These are phyloP conservation scores for Backusella morwellensis DNA, from an alignment of 192 early-diverging fungal genomes.

Conservation along the genomic window DNA sequence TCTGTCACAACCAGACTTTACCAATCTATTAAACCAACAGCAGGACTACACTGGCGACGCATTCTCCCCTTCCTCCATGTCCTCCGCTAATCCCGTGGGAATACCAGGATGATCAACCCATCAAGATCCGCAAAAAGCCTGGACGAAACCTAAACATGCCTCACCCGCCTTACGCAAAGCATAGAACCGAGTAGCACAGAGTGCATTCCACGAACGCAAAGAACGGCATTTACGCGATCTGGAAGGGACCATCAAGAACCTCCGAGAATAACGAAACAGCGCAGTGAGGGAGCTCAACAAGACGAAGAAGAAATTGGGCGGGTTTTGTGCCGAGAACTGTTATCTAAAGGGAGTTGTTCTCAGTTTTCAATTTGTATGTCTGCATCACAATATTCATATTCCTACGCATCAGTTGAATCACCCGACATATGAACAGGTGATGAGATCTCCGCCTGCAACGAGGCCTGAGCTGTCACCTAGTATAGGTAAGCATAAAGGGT, in stretches of 20 bases:
- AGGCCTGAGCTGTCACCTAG: neutral
- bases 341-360: constrained; percentile 48
- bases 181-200: constrained; percentile 87
- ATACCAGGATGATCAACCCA: constrained; percentile 27
- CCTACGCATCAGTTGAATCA: constrained; percentile 22
- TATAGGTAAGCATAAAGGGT: neutral
- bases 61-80: neutral
- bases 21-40: neutral
- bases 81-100: neutral
- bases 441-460: constrained; percentile 1
- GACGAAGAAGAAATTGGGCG: constrained; percentile 42
- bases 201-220: constrained; percentile 86
- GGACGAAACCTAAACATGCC: constrained; percentile 55
- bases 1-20: neutral
- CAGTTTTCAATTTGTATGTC: constrained; percentile 40
- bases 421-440: constrained; percentile 7
- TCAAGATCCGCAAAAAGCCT: constrained; percentile 52
- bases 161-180: constrained; percentile 59
- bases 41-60: neutral
- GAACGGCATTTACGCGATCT: constrained; percentile 73
- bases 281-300: constrained; percentile 38
- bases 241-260: constrained; percentile 68
- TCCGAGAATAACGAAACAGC: constrained; percentile 55
- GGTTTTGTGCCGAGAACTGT: constrained; percentile 40
- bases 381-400: constrained; percentile 31